phyloP scores from a whole-genome alignment of 441 rosid species.

The Capsella rubella region DNA sequence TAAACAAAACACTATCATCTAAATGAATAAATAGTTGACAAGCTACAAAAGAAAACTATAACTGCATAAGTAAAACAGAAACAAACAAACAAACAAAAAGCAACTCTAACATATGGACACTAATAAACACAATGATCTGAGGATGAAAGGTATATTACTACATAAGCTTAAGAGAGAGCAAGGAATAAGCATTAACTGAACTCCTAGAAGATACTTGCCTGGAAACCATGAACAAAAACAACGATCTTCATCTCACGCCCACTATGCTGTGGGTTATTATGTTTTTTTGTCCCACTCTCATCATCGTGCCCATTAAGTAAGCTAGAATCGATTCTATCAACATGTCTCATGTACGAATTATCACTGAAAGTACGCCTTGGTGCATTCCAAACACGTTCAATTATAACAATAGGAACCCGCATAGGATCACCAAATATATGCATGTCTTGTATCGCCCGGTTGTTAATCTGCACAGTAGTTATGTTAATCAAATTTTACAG shows the following conservation, averaged over 20 bases:
- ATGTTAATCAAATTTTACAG: conserved; percentile 8
- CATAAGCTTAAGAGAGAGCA: neutral
- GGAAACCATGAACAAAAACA: conserved; percentile 98
- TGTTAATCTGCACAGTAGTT: conserved; percentile 76
- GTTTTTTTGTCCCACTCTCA: conserved; percentile 48
- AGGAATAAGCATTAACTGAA: neutral
- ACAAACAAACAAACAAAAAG: neutral
- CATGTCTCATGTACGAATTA: conserved; percentile 71
- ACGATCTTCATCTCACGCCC: conserved; percentile 75
- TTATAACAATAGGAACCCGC: conserved; percentile 78
- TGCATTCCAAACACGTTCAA: conserved; percentile 85
- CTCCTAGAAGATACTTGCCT: conserved; percentile 58
- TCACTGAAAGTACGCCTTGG: conserved; percentile 81
- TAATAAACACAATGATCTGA: neutral
- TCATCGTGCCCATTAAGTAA: conserved; percentile 43
- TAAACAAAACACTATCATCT: conserved; percentile 5
- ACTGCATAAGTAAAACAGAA: neutral
- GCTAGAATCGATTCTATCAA: conserved; percentile 60
- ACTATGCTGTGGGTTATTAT: conserved; percentile 43
- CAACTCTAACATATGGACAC: neutral
- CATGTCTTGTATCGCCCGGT: conserved; percentile 90
- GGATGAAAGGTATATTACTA: neutral
- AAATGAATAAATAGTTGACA: neutral
- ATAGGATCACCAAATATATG: conserved; percentile 83
- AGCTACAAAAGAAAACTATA: conserved; percentile 21